Evolutionary conservation across 2,329 filamentous ascomycete species (phyloP).

Genomic region (Colletotrichum sp.): DNA sequence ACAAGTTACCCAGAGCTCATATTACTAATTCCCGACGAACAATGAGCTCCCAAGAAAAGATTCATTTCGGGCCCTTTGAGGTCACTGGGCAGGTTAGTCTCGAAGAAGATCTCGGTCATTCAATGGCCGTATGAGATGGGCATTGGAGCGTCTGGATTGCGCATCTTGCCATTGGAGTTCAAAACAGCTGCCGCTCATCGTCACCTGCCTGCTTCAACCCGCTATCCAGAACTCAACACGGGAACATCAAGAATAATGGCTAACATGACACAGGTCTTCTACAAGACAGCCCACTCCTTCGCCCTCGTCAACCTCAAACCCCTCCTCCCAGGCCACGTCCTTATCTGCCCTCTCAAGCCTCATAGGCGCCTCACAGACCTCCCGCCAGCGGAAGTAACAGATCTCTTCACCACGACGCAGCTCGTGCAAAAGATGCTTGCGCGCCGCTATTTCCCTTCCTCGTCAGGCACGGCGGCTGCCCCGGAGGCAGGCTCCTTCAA

Average conservation of each 20-base stretch:
- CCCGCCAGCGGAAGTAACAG: slow-evolving; percentile 70
- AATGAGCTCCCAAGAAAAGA: slow-evolving; percentile 31
- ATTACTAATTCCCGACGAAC: neutral
- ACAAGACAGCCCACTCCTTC: slow-evolving; percentile 79
- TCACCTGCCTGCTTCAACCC: neutral
- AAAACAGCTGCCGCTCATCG: neutral
- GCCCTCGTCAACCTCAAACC: slow-evolving; percentile 96
- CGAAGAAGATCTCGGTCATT: neutral
- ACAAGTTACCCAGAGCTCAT: neutral
- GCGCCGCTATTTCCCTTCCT: slow-evolving; percentile 52
- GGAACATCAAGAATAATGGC: neutral
- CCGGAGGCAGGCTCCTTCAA: slow-evolving; percentile 78
- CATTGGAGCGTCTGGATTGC: neutral
- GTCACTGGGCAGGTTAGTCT: slow-evolving; percentile 73
- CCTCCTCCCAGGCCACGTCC: slow-evolving; percentile 89
- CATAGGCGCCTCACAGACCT: slow-evolving; percentile 81
- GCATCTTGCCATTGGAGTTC: neutral
- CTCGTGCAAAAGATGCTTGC: slow-evolving; percentile 79
- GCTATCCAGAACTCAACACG: fast-evolving
- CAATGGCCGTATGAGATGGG: neutral
- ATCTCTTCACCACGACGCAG: slow-evolving; percentile 89
- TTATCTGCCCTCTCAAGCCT: slow-evolving; percentile 77
- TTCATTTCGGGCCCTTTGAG: slow-evolving; percentile 78
- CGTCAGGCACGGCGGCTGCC: slow-evolving; percentile 50
- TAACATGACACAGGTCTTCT: slow-evolving; percentile 73